Evolutionary conservation across 257 asterid genomes (phyloP), one percentile per base, ranked within the genome.

Genomic region (Mitragyna speciosa): DNA sequence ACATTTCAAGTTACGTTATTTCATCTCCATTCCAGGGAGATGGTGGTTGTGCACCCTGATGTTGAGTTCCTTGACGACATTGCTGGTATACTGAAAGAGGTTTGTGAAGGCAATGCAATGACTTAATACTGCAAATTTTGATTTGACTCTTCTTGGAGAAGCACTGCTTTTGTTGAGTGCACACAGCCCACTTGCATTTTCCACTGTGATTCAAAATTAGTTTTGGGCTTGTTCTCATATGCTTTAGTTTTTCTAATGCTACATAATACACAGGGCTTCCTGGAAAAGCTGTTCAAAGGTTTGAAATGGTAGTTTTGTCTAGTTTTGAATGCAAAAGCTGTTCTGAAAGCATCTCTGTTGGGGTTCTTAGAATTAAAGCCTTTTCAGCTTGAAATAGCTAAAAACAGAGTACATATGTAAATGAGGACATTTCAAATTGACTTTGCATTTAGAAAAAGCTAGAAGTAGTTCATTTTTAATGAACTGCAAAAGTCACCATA

Each of bases 31-130:
- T 80, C 8, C 86, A 92, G 94, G 89, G 96, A 94, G 88, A 96
- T 96, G 96, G 87, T 96, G 36, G 92, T 96, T 83, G 98, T 96
- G 47, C 99, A 96, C 77, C 97, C 97, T 28, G 99, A 94, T 89
- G 82, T 86, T 45, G 94, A 92, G 39, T 94, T 96, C 86, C 90
- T 94, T 66, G 92, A 89, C 8, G 99, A 96, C 82, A 92, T 96
- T 76, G 85, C 86, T 48, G 94, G 93, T 59, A 96, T 90, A 84
- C 88, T 96, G 61, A 89, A 83, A 85, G 97, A 94, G 87, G 90
- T 87, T 30, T 12, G 78, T 54, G 67, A 59, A 47, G 54, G 54
- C 75, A 51, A 12, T 72, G 22, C 30, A 14, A 26, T 56, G 66
- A n/a, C 22, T 30, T 77, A 12, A 43, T 78, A n/a, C 33, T n/a